Percentiles rank a stretch among this genome's conserved stretches.
phyloP scores from a whole-genome alignment of 2,329 filamentous ascomycete genomes.

The Xylaria sp. region DNA sequence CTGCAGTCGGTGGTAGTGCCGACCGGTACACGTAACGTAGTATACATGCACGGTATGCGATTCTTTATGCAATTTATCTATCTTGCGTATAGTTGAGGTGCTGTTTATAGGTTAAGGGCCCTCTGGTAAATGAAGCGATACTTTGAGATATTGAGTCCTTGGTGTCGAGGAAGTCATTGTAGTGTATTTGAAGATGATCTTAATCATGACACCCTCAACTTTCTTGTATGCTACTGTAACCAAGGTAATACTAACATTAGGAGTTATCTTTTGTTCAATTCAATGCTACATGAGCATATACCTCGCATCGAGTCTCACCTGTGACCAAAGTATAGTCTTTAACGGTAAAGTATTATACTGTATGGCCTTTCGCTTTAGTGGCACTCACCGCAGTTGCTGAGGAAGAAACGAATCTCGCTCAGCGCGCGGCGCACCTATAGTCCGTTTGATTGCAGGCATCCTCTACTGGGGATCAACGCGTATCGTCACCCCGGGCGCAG shows the following conservation, averaged over 20 bases:
- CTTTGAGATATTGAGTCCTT: neutral
- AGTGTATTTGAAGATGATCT: neutral
- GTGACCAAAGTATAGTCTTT: neutral
- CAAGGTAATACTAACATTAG: neutral
- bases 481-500: neutral
- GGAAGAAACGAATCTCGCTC: conserved; percentile 9
- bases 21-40: neutral
- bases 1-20: neutral
- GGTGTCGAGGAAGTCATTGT: neutral
- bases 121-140: neutral
- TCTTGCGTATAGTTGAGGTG: neutral
- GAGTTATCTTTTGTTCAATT: neutral
- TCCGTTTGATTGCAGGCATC: conserved; percentile 6
- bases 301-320: neutral
- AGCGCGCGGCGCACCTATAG: conserved; percentile 5
- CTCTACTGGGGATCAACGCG: conserved; percentile 7
- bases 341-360: conserved; percentile 17
- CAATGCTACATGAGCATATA: neutral
- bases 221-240: neutral
- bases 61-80: neutral
- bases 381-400: conserved; percentile 1
- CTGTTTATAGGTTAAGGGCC: neutral
- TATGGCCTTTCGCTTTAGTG: conserved; percentile 12
- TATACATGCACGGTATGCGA: neutral
- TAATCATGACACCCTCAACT: neutral